A percentile compares a stretch with the other conserved stretches of the same genome.
Conservation (phyloP, 176 grass and related monocot genomes). For the Carex pumila region DNA sequence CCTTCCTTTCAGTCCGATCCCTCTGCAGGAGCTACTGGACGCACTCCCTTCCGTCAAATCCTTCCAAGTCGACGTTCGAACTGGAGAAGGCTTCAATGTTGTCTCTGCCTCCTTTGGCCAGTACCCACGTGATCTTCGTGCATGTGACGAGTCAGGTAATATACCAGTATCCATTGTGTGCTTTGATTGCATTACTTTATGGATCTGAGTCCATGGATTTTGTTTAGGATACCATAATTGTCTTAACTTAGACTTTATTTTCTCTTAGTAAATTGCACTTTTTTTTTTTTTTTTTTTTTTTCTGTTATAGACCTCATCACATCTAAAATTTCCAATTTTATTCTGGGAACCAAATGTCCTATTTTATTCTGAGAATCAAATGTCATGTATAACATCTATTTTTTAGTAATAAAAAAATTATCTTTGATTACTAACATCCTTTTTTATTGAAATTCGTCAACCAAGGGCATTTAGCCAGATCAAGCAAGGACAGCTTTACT, state of each 20-base stretch:
- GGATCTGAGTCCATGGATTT: no score
- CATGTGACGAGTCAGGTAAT: no score
- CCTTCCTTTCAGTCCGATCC: constrained; percentile 11
- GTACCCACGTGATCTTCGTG: neutral
- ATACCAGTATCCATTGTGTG: no score
- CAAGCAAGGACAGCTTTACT: constrained; percentile 68
- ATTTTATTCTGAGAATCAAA: neutral
- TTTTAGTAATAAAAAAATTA: neutral
- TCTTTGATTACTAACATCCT: constrained; percentile 2
- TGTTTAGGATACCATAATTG: no score
- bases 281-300: constrained; percentile 1
- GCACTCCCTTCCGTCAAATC: constrained; percentile 45
- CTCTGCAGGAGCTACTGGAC: constrained; percentile 51
- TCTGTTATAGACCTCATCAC: neutral
- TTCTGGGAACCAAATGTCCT: no score
- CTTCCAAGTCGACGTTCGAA: constrained; percentile 58
- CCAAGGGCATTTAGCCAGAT: constrained; percentile 57
- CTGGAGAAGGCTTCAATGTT: constrained; percentile 42
- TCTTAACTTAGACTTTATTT: no score
- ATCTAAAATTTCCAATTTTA: neutral
- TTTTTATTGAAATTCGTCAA: constrained; percentile 64
- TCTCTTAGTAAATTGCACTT: neutral
- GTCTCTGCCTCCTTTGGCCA: constrained; percentile 54
- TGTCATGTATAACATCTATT: neutral
- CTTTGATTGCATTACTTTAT: no score